Percentiles rank a stretch among this genome's conserved stretches.
Evolutionary conservation across 2,329 filamentous ascomycete species (phyloP).

Genomic region (Xylaria sp.): DNA sequence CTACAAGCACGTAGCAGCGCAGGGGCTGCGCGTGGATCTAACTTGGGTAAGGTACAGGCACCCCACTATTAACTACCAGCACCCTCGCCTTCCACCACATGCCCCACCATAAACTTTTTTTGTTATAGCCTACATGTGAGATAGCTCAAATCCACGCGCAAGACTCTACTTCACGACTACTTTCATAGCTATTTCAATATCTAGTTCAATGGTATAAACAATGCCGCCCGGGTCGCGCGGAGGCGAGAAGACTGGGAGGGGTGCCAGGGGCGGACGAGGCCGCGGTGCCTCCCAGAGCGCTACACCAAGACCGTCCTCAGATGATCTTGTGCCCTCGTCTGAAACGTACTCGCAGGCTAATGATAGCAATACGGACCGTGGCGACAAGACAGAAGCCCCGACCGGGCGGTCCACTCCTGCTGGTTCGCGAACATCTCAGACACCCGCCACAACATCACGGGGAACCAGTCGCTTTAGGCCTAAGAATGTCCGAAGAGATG

Average conservation of each 20-base stretch:
- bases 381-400: conserved; percentile 19
- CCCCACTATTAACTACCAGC: conserved; percentile 32
- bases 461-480: conserved; percentile 58
- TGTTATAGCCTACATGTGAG: conserved; percentile 27
- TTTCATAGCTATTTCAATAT: background rate
- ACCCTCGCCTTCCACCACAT: conserved; percentile 7
- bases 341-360: conserved; percentile 31
- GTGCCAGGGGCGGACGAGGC: conserved; percentile 41
- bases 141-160: conserved; percentile 2
- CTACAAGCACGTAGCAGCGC: background rate
- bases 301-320: conserved; percentile 28
- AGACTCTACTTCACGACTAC: conserved; percentile 6
- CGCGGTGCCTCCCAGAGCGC: conserved; percentile 34
- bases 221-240: conserved; percentile 45
- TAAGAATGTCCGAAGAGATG: conserved; percentile 62
- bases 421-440: conserved; percentile 45
- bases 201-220: conserved; percentile 32
- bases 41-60: background rate
- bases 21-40: background rate
- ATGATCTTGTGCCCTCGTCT: conserved; percentile 28
- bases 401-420: conserved; percentile 32
- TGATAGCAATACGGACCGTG: background rate
- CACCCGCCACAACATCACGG: conserved; percentile 53
- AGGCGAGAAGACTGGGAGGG: conserved; percentile 38
- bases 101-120: conserved; percentile 50